These are phyloP conservation scores for Arthromyces matolae DNA, from an alignment of 768 basidiomycete species.

Conservation along the genomic window DNA sequence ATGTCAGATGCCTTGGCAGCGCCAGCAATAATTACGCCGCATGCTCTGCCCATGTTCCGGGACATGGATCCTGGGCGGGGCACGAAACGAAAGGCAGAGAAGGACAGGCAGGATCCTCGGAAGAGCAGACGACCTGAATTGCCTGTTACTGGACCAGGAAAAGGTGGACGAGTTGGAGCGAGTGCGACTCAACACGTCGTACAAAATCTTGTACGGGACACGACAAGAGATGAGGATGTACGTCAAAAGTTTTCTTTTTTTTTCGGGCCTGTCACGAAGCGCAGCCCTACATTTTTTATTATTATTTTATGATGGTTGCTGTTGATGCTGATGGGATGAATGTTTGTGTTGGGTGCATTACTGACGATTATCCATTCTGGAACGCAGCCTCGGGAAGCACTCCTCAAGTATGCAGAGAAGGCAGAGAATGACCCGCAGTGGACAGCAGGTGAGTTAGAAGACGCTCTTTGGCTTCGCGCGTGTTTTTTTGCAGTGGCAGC, in stretches of 20 bases:
- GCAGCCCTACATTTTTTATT: constrained; percentile 20
- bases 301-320: constrained; percentile 15
- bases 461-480: constrained; percentile 15
- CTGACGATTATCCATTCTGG: constrained; percentile 22
- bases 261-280: constrained; percentile 12
- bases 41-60: constrained; percentile 88
- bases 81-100: constrained; percentile 86
- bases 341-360: constrained; percentile 1
- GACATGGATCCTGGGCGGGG: constrained; percentile 73
- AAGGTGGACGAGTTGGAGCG: constrained; percentile 91
- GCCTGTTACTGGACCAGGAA: constrained; percentile 90
- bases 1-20: constrained; percentile 82
- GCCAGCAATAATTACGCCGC: constrained; percentile 89
- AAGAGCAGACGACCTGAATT: constrained; percentile 92
- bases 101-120: constrained; percentile 81
- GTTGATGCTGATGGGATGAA: constrained; percentile 12
- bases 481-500: constrained; percentile 19
- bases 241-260: constrained; percentile 38
- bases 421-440: constrained; percentile 79
- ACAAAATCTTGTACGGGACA: constrained; percentile 89
- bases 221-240: constrained; percentile 91
- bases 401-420: constrained; percentile 85
- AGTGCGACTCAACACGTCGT: constrained; percentile 97
- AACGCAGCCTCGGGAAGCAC: constrained; percentile 87
- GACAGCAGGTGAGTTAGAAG: constrained; percentile 67